Base-by-base conservation (phyloP, 352 stramenopile species). In the Hyaloperonospora brassicae region DNA sequence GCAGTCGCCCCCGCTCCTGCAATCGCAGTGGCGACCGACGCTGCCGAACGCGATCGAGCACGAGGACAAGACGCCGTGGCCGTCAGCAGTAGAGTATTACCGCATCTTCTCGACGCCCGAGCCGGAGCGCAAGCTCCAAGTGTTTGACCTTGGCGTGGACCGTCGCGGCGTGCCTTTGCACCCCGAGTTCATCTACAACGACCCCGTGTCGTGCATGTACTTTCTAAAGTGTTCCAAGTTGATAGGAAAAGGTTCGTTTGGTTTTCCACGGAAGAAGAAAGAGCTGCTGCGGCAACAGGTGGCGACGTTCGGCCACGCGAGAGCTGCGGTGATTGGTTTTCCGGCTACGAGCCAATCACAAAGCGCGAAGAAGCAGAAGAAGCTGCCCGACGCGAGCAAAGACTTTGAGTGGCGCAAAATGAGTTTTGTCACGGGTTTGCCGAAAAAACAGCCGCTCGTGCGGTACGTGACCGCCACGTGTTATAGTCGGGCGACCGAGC, bases 381-480 rank as follows among this genome's bases (percentile, higher is more conserved):
- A 49, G 52, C 42, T 73, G 60, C 77, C 73, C 40, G 64, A 75
- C 44, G 66, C 59, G 47, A 84, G 70, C 62, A 88, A 86, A 57
- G 76, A 88, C 52, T 88, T 84, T 58, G 76, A 86, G 51, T 89
- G 79, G 79, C 76, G 79, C 53, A 89, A 89, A 50, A 89, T 87
- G 79, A 86, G 74, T 60, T 89, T 89, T 50, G 76, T 89, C 38
- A 89, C 79, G n/a, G 79, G 71, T 0, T 49, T 89, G 41, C 76
- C 79, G 1, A 89, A 87, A 69, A 86, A 87, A 60, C 66, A 85
- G 45, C 72, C 79, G 3, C 48, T 87, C 3, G 79, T 89, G 46
- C 74, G 76, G 43, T 87, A 87, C 72, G 84, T 89, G 42, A 89
- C 79, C 7, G 79, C 79, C 40, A 87, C 79, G 30, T 89, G 79